A percentile compares a stretch with the other conserved stretches of the same genome.
Conservation (phyloP, 176 grass and related monocot genomes). For the Hordeum vulgare region DNA sequence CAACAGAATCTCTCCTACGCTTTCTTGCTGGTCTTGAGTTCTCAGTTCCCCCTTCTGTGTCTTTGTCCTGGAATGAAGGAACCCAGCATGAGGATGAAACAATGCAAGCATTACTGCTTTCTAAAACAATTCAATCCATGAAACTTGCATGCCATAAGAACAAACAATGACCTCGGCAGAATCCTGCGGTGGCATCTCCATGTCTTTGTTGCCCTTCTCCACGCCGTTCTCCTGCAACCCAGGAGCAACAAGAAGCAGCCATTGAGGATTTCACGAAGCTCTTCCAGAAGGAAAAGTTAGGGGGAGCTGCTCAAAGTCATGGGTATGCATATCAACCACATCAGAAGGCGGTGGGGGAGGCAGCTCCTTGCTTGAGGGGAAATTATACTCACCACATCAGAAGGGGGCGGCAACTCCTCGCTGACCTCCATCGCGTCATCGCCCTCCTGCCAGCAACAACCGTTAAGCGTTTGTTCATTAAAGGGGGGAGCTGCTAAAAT, state of each 20-base stretch:
- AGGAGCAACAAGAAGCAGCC: neutral
- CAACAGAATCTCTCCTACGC: neutral
- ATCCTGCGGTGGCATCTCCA: neutral
- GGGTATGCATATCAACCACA: too few species aligned
- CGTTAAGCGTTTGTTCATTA: neutral
- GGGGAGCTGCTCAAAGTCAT: neutral
- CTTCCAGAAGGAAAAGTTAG: neutral
- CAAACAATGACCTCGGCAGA: neutral
- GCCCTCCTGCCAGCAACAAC: neutral
- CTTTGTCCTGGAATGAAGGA: neutral
- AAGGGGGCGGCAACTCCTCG: neutral
- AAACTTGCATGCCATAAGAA: neutral
- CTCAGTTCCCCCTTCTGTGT: neutral
- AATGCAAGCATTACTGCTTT: neutral
- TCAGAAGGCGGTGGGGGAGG: too few species aligned
- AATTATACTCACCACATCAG: neutral
- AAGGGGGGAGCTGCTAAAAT: neutral
- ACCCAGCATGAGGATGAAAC: neutral
- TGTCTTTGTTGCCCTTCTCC: neutral
- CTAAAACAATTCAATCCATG: neutral
- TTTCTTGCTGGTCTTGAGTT: neutral
- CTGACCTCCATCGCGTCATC: neutral
- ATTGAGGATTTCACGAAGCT: neutral
- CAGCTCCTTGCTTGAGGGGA: too few species aligned
- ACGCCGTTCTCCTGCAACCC: neutral